phyloP scores from a whole-genome alignment of 2,329 filamentous ascomycete genomes.

The Geosmithia putterillii region DNA sequence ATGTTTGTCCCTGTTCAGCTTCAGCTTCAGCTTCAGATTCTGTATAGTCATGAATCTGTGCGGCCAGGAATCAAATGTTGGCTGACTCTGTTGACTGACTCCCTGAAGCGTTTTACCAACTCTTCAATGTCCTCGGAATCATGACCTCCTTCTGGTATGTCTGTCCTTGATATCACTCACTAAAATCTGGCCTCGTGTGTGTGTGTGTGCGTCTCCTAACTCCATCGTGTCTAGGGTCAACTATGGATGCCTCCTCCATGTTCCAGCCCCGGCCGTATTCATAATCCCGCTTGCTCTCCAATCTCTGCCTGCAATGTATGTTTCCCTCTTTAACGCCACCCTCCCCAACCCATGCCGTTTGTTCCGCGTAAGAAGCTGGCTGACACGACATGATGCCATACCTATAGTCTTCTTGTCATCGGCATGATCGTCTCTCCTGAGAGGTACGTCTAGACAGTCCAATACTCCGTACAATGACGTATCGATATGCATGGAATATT shows the following conservation, averaged over 20 bases:
- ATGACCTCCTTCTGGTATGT: slow-evolving; percentile 29
- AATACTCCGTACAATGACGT: background rate
- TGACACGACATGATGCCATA: background rate
- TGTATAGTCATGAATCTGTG: no score
- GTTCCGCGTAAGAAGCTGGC: background rate
- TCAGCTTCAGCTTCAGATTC: background rate
- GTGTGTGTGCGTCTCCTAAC: background rate
- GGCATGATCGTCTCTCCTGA: slow-evolving; percentile 50
- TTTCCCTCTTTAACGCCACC: background rate
- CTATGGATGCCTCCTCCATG: slow-evolving; percentile 36
- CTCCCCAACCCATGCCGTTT: background rate
- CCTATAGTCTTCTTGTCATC: slow-evolving; percentile 31
- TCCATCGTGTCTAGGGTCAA: slow-evolving; percentile 30
- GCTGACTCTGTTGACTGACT: background rate
- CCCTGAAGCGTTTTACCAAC: slow-evolving; percentile 29
- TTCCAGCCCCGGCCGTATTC: slow-evolving; percentile 35
- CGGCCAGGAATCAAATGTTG: slow-evolving; percentile 1
- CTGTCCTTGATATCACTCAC: background rate
- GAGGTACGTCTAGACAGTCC: slow-evolving; percentile 12
- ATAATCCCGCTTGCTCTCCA: slow-evolving; percentile 54
- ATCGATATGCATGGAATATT: background rate
- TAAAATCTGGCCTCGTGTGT: no score
- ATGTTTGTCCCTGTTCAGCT: slow-evolving; percentile 4
- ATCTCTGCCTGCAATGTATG: slow-evolving; percentile 45
- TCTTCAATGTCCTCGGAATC: slow-evolving; percentile 32